Percentiles rank a stretch among this genome's conserved stretches.
phyloP scores from a whole-genome alignment of 192 early-diverging fungal species.

The Coemansia sp. region DNA sequence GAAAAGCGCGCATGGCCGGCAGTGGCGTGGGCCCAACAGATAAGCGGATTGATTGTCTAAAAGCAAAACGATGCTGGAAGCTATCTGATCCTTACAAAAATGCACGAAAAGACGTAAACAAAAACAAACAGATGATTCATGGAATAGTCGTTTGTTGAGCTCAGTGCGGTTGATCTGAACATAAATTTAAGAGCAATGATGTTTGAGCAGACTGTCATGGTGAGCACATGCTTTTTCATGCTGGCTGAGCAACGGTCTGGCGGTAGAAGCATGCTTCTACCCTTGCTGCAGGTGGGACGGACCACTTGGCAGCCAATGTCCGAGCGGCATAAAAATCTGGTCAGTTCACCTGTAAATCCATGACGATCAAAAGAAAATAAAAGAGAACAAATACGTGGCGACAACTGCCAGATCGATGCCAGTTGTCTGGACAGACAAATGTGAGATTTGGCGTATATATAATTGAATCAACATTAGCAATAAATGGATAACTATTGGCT shows the following conservation, averaged over 20 bases:
- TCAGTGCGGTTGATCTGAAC: not conserved
- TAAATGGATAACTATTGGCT: not conserved
- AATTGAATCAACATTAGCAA: too few species aligned
- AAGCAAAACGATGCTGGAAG: not conserved
- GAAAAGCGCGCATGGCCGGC: not conserved
- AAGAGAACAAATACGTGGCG: too few species aligned
- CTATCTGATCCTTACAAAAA: not conserved
- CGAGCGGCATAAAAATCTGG: slow-evolving; percentile 82
- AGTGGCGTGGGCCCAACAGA: slow-evolving; percentile 2
- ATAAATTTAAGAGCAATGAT: not conserved
- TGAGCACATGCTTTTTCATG: slow-evolving; percentile 6
- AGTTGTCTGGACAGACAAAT: too few species aligned
- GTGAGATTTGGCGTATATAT: too few species aligned
- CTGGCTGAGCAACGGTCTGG: slow-evolving; percentile 94
- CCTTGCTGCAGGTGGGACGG: slow-evolving; percentile 93
- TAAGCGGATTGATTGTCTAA: not conserved
- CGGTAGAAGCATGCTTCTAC: slow-evolving; percentile 78
- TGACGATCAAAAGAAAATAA: too few species aligned
- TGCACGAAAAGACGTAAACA: not conserved
- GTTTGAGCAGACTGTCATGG: slow-evolving; percentile 75
- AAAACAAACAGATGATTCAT: not conserved
- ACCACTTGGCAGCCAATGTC: slow-evolving; percentile 71
- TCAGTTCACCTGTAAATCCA: too few species aligned
- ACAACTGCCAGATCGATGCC: too few species aligned
- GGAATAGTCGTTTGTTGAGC: not conserved